Conservation (phyloP, 2,329 filamentous ascomycete genomes). For the Claviceps sp. region DNA sequence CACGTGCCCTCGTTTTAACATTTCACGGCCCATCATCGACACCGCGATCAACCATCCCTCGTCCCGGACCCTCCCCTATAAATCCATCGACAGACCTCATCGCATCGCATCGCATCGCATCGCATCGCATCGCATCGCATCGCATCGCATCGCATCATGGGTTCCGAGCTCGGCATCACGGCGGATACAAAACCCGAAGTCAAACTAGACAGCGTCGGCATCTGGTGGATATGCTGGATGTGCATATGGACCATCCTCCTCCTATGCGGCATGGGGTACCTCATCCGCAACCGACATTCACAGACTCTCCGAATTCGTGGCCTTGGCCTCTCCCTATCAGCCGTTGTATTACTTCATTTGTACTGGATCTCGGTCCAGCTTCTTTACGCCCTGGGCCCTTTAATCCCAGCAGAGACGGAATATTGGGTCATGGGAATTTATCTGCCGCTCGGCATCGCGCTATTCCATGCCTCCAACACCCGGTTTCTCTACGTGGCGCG, state of each 20-base stretch:
- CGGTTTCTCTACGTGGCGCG: constrained; percentile 45
- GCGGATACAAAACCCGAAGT: constrained; percentile 9
- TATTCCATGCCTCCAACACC: constrained; percentile 51
- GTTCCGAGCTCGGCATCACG: constrained; percentile 13
- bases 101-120: background rate
- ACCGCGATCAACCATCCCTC: background rate
- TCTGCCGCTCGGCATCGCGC: constrained; percentile 48
- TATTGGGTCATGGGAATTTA: constrained; percentile 55
- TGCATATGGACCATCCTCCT: constrained; percentile 22
- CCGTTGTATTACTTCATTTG: constrained; percentile 25
- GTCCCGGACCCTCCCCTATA: too few relatives aligned
- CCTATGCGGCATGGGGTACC: constrained; percentile 24
- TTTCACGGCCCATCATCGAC: background rate
- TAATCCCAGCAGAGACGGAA: constrained; percentile 35
- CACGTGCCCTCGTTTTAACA: background rate
- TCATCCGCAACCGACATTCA: constrained; percentile 21
- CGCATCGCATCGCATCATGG: constrained; percentile 10
- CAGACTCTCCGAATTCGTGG: constrained; percentile 27
- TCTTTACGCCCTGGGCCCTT: constrained; percentile 21
- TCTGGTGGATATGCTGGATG: constrained; percentile 22
- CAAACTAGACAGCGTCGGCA: constrained; percentile 16
- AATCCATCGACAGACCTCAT: too few relatives aligned
- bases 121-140: background rate
- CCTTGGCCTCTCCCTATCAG: constrained; percentile 24
- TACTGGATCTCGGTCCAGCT: constrained; percentile 28